phyloP scores from a whole-genome alignment of 345 rosid genomes.

The Turnera subulata region DNA sequence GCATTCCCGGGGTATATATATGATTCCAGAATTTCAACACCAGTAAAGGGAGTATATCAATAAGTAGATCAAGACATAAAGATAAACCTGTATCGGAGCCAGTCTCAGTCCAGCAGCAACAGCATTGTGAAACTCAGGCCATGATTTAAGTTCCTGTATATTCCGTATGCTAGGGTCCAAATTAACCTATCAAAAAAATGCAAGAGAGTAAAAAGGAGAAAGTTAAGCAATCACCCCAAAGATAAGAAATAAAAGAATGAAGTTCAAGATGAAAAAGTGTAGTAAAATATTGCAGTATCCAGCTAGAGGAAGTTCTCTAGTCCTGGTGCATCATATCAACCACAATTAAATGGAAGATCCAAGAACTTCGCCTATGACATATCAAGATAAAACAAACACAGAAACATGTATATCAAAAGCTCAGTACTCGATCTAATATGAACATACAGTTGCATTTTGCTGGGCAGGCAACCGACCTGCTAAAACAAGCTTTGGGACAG shows the following conservation, averaged over 20 bases:
- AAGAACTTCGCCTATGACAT: background rate
- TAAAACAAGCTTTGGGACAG: constrained; percentile 94
- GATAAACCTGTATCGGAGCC: constrained; percentile 84
- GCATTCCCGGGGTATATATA: no score
- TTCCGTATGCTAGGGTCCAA: constrained; percentile 85
- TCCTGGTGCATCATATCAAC: background rate
- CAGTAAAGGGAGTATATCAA: background rate
- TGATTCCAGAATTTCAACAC: no score
- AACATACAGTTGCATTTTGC: constrained; percentile 98
- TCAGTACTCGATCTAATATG: background rate
- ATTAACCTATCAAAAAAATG: constrained; percentile 56
- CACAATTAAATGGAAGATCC: background rate
- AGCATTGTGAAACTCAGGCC: constrained; percentile 99
- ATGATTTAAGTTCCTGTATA: constrained; percentile 86
- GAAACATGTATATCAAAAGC: background rate
- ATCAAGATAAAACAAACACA: background rate
- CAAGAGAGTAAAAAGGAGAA: background rate
- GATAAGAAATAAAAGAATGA: background rate
- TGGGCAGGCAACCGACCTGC: constrained; percentile 98
- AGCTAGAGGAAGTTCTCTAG: background rate
- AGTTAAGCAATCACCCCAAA: background rate
- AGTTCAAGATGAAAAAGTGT: no score
- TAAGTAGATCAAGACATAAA: background rate
- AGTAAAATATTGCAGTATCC: background rate
- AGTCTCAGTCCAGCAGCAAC: constrained; percentile 94